phyloP scores from a whole-genome alignment of 2,329 filamentous ascomycete species.

The Emydomyces testavorans region DNA sequence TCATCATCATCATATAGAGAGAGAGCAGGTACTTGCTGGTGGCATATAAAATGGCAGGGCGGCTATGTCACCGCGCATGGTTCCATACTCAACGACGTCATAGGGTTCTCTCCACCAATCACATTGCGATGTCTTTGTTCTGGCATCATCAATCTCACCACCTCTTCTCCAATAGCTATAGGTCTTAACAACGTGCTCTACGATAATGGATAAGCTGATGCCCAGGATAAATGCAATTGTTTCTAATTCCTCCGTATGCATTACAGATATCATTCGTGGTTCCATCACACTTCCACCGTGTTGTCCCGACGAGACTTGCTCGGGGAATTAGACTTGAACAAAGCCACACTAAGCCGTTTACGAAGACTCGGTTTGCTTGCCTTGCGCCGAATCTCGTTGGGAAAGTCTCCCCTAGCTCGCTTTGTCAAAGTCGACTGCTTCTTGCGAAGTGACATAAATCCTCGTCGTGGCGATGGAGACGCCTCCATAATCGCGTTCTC shows the following conservation, averaged over 20 bases:
- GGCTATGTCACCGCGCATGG: constrained; percentile 13
- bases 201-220: no score
- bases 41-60: constrained; percentile 3
- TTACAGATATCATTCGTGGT: background rate
- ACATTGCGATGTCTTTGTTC: background rate
- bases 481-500: background rate
- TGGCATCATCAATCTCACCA: no score
- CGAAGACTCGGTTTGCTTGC: constrained; percentile 11
- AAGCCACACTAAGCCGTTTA: constrained; percentile 15
- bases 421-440: background rate
- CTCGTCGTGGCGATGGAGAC: background rate
- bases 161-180: no score
- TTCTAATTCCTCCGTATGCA: background rate
- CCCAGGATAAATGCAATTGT: no score
- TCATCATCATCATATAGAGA: background rate
- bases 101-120: constrained; percentile 1
- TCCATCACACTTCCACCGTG: constrained; percentile 2
- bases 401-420: background rate
- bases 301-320: constrained; percentile 9
- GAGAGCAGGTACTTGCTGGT: constrained; percentile 1
- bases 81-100: constrained; percentile 13
- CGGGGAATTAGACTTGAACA: constrained; percentile 13
- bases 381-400: constrained; percentile 5
- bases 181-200: no score
- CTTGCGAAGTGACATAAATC: constrained; percentile 8